Conservation (phyloP, 768 basidiomycete species). For the Tylopilus felleus region DNA sequence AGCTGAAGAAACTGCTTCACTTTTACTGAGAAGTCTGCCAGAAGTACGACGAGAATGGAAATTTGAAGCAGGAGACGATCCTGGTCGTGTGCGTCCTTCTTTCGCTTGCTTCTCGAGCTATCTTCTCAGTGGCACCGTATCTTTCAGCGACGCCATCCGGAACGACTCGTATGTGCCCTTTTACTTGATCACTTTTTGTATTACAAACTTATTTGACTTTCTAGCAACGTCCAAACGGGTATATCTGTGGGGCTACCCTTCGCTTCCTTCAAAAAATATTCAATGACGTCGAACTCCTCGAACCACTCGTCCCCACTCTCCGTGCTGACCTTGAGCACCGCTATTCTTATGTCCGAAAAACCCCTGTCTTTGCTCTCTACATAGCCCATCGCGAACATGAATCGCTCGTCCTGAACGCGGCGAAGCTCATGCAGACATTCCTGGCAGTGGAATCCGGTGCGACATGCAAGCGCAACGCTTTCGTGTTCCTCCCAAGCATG, state of each 20-base stretch:
- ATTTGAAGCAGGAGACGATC: conserved; percentile 99
- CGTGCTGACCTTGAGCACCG: too few species aligned
- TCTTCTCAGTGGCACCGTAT: conserved; percentile 5
- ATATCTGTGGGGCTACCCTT: too few species aligned
- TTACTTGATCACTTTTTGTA: too few species aligned
- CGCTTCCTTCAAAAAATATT: too few species aligned
- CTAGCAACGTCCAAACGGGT: too few species aligned
- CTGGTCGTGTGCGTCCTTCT: conserved; percentile 79
- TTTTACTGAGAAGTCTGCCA: conserved; percentile 99
- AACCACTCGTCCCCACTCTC: too few species aligned
- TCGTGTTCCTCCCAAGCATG: conserved; percentile 86
- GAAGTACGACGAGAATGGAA: conserved; percentile 94
- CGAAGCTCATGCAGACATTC: conserved; percentile 92
- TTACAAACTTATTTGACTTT: too few species aligned
- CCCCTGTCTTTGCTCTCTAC: too few species aligned
- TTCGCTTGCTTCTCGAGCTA: conserved; percentile 2
- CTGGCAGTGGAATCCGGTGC: conserved; percentile 94
- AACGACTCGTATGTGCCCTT: conserved; percentile 68
- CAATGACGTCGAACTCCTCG: too few species aligned
- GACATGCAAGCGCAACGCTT: conserved; percentile 95
- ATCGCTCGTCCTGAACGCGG: too few species aligned
- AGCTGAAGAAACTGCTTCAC: conserved; percentile 93
- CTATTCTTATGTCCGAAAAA: too few species aligned
- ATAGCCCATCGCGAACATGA: too few species aligned
- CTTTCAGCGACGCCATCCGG: conserved; percentile 84